Conservation (phyloP, 2,329 filamentous ascomycete genomes). For the Colletotrichum coccodes region DNA sequence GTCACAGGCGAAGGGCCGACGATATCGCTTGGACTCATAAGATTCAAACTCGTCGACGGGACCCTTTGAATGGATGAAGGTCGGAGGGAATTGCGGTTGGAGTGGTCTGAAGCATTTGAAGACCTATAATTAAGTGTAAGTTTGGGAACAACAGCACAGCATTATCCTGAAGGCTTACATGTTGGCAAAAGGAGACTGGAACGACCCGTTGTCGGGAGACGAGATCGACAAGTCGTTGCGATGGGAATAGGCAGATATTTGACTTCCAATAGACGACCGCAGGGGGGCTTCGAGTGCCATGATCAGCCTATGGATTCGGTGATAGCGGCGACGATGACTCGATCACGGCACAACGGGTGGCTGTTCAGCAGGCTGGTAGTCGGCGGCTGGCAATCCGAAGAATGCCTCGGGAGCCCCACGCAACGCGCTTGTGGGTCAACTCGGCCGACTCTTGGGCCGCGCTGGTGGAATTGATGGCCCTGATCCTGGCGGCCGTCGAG, state of each 20-base stretch:
- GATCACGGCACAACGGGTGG: background rate
- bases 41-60: slow-evolving; percentile 62
- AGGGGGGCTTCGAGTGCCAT: slow-evolving; percentile 73
- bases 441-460: background rate
- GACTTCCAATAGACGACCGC: slow-evolving; percentile 69
- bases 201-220: slow-evolving; percentile 61
- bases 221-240: slow-evolving; percentile 65
- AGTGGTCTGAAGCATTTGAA: slow-evolving; percentile 48
- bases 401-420: slow-evolving; percentile 37
- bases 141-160: background rate
- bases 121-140: slow-evolving; percentile 50
- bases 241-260: slow-evolving; percentile 63
- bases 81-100: slow-evolving; percentile 59
- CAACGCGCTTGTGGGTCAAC: slow-evolving; percentile 25
- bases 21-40: slow-evolving; percentile 73
- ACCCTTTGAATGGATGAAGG: slow-evolving; percentile 61
- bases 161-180: slow-evolving; percentile 54
- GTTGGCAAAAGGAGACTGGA: slow-evolving; percentile 59
- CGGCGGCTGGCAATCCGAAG: slow-evolving; percentile 25
- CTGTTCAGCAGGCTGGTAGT: slow-evolving; percentile 4
- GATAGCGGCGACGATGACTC: background rate
- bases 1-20: slow-evolving; percentile 87
- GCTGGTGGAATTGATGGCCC: slow-evolving; percentile 4
- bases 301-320: slow-evolving; percentile 32
- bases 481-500: slow-evolving; percentile 26